Evolutionary conservation across 1,284 basidiomycete genomes (phyloP).

Genomic region (Cutaneotrichosporon spelunceum): DNA sequence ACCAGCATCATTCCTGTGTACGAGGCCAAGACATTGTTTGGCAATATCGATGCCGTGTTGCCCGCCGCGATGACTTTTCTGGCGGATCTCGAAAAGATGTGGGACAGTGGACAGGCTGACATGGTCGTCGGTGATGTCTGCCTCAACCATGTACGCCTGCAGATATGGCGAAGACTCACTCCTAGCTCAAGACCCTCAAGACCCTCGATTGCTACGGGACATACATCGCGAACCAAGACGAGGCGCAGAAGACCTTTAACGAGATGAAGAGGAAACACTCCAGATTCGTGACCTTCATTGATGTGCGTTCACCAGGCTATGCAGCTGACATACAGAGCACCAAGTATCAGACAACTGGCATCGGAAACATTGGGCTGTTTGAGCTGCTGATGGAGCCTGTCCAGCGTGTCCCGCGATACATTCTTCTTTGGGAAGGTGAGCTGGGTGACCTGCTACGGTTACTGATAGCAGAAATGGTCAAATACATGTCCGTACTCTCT

Average conservation of each 20-base stretch:
- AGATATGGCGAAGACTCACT: neutral
- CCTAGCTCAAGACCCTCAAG: conserved; percentile 65
- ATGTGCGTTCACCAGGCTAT: conserved; percentile 57
- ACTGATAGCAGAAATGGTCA: conserved; percentile 65
- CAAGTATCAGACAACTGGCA: conserved; percentile 79
- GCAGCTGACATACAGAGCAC: conserved; percentile 60
- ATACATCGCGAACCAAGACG: conserved; percentile 88
- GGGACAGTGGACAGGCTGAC: conserved; percentile 54
- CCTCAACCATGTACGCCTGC: conserved; percentile 62
- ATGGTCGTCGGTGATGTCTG: conserved; percentile 79
- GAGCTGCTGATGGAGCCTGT: conserved; percentile 99
- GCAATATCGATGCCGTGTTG: conserved; percentile 84
- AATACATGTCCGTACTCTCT: conserved; percentile 73
- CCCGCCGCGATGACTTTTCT: conserved; percentile 85
- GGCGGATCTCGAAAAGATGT: conserved; percentile 75
- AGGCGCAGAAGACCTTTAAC: conserved; percentile 78
- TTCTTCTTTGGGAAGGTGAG: conserved; percentile 75
- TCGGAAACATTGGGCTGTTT: conserved; percentile 79
- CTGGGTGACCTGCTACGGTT: neutral
- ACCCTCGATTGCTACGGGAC: conserved; percentile 88
- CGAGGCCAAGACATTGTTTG: conserved; percentile 88
- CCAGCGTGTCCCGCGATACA: conserved; percentile 96
- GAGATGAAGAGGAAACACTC: conserved; percentile 56
- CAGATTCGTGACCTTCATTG: conserved; percentile 75
- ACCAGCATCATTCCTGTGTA: conserved; percentile 82